Percentiles rank a stretch among this genome's conserved stretches.
These are phyloP conservation scores for Aegilops umbellulata DNA, from an alignment of 176 grass and related monocot species.

Conservation along the genomic window DNA sequence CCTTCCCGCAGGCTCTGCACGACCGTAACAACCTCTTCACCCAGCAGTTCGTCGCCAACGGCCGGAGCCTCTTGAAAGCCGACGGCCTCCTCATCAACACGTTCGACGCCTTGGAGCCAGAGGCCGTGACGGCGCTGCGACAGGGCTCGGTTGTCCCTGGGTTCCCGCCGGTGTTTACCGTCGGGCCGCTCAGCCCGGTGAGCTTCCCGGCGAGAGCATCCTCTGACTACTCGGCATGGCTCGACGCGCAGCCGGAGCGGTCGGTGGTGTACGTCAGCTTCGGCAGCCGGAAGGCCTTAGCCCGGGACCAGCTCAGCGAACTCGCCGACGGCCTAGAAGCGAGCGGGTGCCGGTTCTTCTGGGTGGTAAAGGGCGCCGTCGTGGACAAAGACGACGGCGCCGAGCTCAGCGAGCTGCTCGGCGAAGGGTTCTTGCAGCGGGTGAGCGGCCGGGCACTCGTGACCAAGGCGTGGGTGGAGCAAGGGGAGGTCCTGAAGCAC, in stretches of 20 bases:
- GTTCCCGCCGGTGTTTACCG: constrained; percentile 37
- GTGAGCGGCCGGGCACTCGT: constrained; percentile 45
- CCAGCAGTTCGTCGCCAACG: not conserved
- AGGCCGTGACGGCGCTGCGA: not conserved
- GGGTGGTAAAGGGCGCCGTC: constrained; percentile 61
- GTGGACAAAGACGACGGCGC: constrained; percentile 47
- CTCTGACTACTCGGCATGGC: constrained; percentile 11
- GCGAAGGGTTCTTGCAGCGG: constrained; percentile 34
- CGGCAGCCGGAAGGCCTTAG: constrained; percentile 60
- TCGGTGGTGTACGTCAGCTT: constrained; percentile 85
- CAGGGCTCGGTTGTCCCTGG: constrained; percentile 8
- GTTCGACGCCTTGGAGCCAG: constrained; percentile 6
- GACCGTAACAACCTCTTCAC: constrained; percentile 6
- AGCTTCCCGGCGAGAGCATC: no score
- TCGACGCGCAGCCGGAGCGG: constrained; percentile 50
- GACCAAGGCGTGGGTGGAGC: constrained; percentile 74
- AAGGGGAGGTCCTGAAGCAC: constrained; percentile 53
- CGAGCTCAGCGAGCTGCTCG: constrained; percentile 37
- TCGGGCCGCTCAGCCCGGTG: constrained; percentile 28
- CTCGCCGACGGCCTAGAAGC: constrained; percentile 49
- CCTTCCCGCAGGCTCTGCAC: constrained; percentile 12
- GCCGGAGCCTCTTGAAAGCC: not conserved
- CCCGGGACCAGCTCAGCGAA: constrained; percentile 44
- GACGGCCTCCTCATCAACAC: constrained; percentile 10
- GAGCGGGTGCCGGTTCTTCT: constrained; percentile 60